These are phyloP conservation scores for Phaeotremella fagi DNA, from an alignment of 768 basidiomycete genomes.

Conservation along the genomic window DNA sequence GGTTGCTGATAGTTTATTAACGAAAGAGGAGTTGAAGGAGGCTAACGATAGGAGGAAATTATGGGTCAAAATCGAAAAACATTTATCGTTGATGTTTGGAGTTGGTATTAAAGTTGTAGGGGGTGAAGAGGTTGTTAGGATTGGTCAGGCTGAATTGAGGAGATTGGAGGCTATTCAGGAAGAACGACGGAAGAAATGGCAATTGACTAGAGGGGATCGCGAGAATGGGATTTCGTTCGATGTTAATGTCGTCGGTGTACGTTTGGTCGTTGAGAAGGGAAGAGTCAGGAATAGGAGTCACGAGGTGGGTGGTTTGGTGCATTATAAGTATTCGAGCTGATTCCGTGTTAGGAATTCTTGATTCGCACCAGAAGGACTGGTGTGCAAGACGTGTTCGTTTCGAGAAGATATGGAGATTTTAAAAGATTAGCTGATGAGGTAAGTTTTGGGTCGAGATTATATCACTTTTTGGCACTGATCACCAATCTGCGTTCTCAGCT, in stretches of 20 bases:
- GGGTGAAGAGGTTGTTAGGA: slow-evolving; percentile 78
- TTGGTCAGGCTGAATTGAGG: slow-evolving; percentile 77
- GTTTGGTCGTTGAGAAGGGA: slow-evolving; percentile 75
- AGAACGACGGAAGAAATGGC: slow-evolving; percentile 55
- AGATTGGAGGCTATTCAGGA: slow-evolving; percentile 68
- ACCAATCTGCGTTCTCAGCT: slow-evolving; percentile 55
- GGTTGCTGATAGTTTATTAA: slow-evolving; percentile 33
- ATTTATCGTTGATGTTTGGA: slow-evolving; percentile 72
- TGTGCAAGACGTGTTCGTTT: slow-evolving; percentile 74
- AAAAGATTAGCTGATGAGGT: slow-evolving; percentile 80
- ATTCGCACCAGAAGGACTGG: slow-evolving; percentile 75
- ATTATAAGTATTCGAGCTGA: slow-evolving; percentile 4
- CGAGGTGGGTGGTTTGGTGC: slow-evolving; percentile 59
- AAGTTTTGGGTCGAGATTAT: slow-evolving; percentile 31
- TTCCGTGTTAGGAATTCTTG: slow-evolving; percentile 74
- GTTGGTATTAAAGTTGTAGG: slow-evolving; percentile 70
- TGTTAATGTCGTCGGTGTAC: slow-evolving; percentile 84
- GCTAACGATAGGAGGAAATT: slow-evolving; percentile 60
- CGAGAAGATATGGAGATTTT: slow-evolving; percentile 93
- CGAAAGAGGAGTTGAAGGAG: slow-evolving; percentile 41
- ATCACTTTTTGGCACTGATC: background rate
- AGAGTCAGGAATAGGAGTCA: slow-evolving; percentile 78
- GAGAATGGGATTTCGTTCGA: slow-evolving; percentile 59
- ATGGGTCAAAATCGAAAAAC: slow-evolving; percentile 74
- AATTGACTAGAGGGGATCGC: slow-evolving; percentile 16